Base-by-base conservation (phyloP, 2,329 filamentous ascomycete species). In the Colletotrichum abscissum region DNA sequence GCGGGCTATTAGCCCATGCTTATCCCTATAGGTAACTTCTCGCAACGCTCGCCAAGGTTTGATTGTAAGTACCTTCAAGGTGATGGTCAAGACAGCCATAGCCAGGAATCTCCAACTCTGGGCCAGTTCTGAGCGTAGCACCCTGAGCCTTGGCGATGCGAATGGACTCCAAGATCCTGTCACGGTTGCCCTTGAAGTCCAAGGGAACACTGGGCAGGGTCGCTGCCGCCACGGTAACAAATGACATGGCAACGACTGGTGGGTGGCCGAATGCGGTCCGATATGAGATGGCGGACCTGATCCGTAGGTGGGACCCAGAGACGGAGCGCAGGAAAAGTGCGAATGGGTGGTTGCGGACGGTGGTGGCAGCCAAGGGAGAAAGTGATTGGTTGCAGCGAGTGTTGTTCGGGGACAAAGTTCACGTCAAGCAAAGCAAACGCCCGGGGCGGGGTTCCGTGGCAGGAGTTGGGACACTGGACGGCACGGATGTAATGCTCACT, bases 1-100 rank as follows among this genome's bases (percentile, higher is more conserved):
- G 83, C 74, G 90, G 92, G 77, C 93, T 92, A 79, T 95, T 93
- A 7, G 93, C 87, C 77, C 91, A 89, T 67, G 8, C 28, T n/a
- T 7, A 7, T 30, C 19, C 26, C 30, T 0, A 33, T 4, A 33
- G 30, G 9, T 4, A 33, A 2, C 8, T 33, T 33, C 5, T 14
- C 8, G 22, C 3, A 16, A 52, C 2, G 12, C 26, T 38, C 6
- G 26, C 26, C 60, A 6, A 35, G 11, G 7, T 49, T 33, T 11
- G 9, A 6, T 26, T 24, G 19, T 24, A 12, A 54, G 28, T 63
- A 52, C 60, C 60, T 63, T 63, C 60, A 52, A 63, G 60, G n/a
- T 63, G 60, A 22, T 63, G 60, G 9, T 63, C 60, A 24, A 63
- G 60, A 33, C 60, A 63, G 19, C 87, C 90, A 85, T 93, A 93